Base-by-base conservation (phyloP, 495 filamentous ascomycete species). In the Penicillium subrubescens region DNA sequence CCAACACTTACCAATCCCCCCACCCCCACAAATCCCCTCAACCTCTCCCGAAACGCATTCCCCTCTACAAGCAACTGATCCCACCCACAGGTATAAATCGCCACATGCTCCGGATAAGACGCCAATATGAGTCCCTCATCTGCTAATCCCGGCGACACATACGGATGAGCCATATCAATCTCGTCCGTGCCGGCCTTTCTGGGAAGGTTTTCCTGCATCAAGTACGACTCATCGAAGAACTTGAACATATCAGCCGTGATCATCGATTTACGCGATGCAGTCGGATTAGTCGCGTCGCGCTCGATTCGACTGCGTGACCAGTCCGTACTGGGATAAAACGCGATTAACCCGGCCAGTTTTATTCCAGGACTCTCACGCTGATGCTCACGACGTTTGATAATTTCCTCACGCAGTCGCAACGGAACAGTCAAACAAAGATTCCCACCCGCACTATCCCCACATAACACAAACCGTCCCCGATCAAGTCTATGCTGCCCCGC, bases 271-370 rank as follows among this genome's bases (percentile, higher is more conserved):
- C 46, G 15, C 23, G 39, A 8, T 0, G 68, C 59, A 27, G 67
- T 64, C 0, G 68, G 68, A 34, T 73, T 71, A 14, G 68, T 65
- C 15, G 63, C 64, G 35, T 71, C 54, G 0, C 71, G 43, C 54
- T 87, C 81, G 3, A 79, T 81, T 3, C 92, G 85, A 4, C 85
- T 83, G 0, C 82, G 72, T 4, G 91, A 92, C 78, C 90, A 93
- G 71, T 94, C 90, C 11, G 86, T 84, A 3, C 84, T 76, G 0
- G 92, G 92, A 64, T 95, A 94, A 79, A 87, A 94, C 14, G 88
- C 84, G 4, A 90, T 82, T 8, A 83, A 74, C 37, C 76, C 77
- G 11, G 76, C 65, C 54, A 83, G 74, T 53, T 66, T 73, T 60
- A 72, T 71, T 4, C 68, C 55, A 10, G 61, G 71, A 58, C 15